These are phyloP conservation scores for Penicillium ochrochloron DNA, from an alignment of 495 filamentous ascomycete species.

Conservation along the genomic window DNA sequence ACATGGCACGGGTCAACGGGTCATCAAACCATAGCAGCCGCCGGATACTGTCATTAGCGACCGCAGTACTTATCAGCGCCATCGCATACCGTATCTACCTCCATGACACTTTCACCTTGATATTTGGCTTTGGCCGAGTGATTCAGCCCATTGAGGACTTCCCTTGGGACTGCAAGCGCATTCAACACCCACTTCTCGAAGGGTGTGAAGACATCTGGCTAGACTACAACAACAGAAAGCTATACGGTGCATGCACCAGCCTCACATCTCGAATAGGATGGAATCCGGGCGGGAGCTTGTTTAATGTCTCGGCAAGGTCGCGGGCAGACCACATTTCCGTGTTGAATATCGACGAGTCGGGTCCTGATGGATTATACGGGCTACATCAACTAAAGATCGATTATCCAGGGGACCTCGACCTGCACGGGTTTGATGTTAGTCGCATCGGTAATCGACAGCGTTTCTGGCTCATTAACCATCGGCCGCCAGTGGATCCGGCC, in stretches of 20 bases:
- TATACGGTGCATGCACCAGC: conserved; percentile 17
- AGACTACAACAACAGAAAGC: conserved; percentile 13
- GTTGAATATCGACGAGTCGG: conserved; percentile 37
- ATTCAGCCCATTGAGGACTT: conserved; percentile 38
- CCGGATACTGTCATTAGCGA: neutral
- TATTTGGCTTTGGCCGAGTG: conserved; percentile 32
- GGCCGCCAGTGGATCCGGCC: conserved; percentile 38
- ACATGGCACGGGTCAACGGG: neutral
- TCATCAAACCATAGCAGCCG: neutral
- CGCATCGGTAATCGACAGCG: conserved; percentile 23
- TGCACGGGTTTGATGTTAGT: conserved; percentile 38
- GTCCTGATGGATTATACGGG: conserved; percentile 26
- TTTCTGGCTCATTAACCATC: conserved; percentile 47
- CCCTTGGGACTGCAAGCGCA: conserved; percentile 32
- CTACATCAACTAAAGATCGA: conserved; percentile 27
- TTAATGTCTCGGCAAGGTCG: conserved; percentile 27
- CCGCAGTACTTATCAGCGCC: neutral
- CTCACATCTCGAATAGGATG: conserved; percentile 26
- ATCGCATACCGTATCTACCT: conserved; percentile 6
- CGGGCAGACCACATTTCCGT: conserved; percentile 38
- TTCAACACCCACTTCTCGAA: conserved; percentile 40
- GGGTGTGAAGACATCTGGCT: conserved; percentile 28
- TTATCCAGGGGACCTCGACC: conserved; percentile 32
- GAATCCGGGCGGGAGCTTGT: conserved; percentile 22
- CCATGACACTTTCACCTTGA: neutral